A percentile compares a stretch with the other conserved stretches of the same genome.
phyloP scores from a whole-genome alignment of 2,329 filamentous ascomycete species.

The Cephalotrichum gorgonifer region DNA sequence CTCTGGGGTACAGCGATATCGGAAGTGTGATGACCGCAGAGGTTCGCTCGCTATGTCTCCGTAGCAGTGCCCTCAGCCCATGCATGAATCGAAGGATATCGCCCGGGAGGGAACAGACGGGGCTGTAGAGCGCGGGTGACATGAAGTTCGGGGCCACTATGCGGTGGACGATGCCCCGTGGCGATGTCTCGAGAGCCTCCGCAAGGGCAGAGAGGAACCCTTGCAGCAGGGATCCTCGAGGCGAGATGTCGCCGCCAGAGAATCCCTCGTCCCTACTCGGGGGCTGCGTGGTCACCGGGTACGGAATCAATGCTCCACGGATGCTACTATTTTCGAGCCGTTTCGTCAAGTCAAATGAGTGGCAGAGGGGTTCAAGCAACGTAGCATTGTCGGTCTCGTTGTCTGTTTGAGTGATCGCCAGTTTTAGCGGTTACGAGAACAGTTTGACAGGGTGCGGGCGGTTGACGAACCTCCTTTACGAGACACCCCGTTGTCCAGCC shows the following conservation, averaged over 20 bases:
- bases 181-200: constrained; percentile 43
- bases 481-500: constrained; percentile 44
- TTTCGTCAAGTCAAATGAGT: constrained; percentile 62
- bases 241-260: background rate
- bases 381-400: constrained; percentile 7
- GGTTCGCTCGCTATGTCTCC: constrained; percentile 52
- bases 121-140: constrained; percentile 74
- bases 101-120: constrained; percentile 57
- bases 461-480: background rate
- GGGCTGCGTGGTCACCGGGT: constrained; percentile 2
- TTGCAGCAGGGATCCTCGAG: constrained; percentile 34
- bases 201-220: constrained; percentile 51
- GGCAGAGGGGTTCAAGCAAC: constrained; percentile 46
- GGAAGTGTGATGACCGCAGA: constrained; percentile 71
- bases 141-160: constrained; percentile 77
- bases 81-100: constrained; percentile 76
- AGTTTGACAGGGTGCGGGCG: background rate
- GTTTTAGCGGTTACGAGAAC: background rate
- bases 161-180: constrained; percentile 59
- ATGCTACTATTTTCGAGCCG: constrained; percentile 40
- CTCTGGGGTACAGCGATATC: constrained; percentile 67
- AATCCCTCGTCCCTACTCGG: background rate
- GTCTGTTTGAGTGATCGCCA: constrained; percentile 9
- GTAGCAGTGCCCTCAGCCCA: constrained; percentile 62
- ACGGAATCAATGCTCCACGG: constrained; percentile 38